A percentile compares a stretch with the other conserved stretches of the same genome.
These are phyloP conservation scores for Paecilomyces variotii DNA, from an alignment of 2,329 filamentous ascomycete genomes.

Conservation along the genomic window DNA sequence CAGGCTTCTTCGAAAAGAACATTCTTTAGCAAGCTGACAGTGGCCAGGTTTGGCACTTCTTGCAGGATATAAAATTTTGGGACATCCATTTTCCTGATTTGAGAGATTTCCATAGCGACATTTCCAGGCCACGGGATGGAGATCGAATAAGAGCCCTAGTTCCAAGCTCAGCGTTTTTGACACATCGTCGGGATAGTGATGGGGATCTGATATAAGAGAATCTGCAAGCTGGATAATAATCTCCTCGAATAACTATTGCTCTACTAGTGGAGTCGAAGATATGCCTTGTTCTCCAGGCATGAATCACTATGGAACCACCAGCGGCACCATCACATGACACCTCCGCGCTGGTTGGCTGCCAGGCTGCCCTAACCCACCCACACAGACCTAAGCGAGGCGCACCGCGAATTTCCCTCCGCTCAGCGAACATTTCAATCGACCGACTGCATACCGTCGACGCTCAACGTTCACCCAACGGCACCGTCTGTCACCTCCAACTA, in stretches of 20 bases:
- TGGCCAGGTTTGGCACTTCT: slow-evolving; percentile 19
- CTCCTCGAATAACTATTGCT: too few relatives aligned
- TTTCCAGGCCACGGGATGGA: too few relatives aligned
- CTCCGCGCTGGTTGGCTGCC: slow-evolving; percentile 11
- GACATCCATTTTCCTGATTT: too few relatives aligned
- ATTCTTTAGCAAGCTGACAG: too few relatives aligned
- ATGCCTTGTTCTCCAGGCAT: neutral
- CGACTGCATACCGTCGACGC: slow-evolving; percentile 24
- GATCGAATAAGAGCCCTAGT: too few relatives aligned
- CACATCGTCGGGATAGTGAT: too few relatives aligned
- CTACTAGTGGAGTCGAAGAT: neutral
- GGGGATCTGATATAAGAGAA: too few relatives aligned
- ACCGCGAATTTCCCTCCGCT: slow-evolving; percentile 31
- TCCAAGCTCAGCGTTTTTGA: too few relatives aligned
- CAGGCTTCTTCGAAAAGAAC: slow-evolving; percentile 55
- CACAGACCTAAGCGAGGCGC: slow-evolving; percentile 35
- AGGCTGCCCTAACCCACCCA: slow-evolving; percentile 32
- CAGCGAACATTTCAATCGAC: slow-evolving; percentile 28
- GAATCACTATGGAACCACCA: neutral
- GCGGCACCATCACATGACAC: slow-evolving; percentile 17
- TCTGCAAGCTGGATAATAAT: too few relatives aligned
- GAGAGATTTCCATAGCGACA: too few relatives aligned
- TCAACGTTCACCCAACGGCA: slow-evolving; percentile 32
- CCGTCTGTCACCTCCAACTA: slow-evolving; percentile 19
- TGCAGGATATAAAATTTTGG: slow-evolving; percentile 31